A percentile compares a stretch with the other conserved stretches of the same genome.
phyloP scores from a whole-genome alignment of 1,284 basidiomycete genomes.

The Kalmanozyma brasiliensis region DNA sequence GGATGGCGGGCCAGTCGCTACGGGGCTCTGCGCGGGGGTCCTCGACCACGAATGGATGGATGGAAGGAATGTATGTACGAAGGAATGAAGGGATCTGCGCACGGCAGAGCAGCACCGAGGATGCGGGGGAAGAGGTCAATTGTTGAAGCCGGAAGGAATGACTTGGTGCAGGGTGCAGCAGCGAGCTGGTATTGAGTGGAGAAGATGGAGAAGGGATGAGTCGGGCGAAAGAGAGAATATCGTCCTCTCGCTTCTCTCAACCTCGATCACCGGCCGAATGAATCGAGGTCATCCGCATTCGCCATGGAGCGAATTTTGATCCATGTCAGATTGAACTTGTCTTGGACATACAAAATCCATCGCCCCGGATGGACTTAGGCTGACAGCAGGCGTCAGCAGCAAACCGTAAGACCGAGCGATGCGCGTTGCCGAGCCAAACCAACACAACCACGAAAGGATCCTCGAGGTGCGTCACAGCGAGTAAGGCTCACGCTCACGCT shows the following conservation, averaged over 20 bases:
- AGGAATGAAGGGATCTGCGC: neutral
- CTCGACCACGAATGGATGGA: neutral
- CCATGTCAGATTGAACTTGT: too few species aligned
- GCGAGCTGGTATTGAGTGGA: constrained; percentile 30
- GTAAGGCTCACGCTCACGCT: too few species aligned
- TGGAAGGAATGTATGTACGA: neutral
- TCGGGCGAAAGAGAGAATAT: constrained; percentile 46
- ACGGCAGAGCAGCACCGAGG: neutral
- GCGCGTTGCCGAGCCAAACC: too few species aligned
- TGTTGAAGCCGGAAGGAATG: constrained; percentile 2
- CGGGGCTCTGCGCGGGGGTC: neutral
- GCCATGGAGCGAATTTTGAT: too few species aligned
- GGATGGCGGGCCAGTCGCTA: neutral
- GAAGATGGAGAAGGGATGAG: constrained; percentile 27
- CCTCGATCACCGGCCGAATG: constrained; percentile 51
- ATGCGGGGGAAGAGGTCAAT: neutral
- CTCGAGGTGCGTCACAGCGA: too few species aligned
- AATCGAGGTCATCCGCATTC: neutral
- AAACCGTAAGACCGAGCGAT: too few species aligned
- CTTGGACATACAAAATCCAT: too few species aligned
- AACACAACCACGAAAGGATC: too few species aligned
- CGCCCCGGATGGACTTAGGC: too few species aligned
- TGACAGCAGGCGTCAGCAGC: too few species aligned
- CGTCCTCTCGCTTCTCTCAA: neutral
- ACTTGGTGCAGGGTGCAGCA: constrained; percentile 37